Base-by-base conservation (phyloP, 2,329 filamentous ascomycete species). In the Colletotrichum sidae region DNA sequence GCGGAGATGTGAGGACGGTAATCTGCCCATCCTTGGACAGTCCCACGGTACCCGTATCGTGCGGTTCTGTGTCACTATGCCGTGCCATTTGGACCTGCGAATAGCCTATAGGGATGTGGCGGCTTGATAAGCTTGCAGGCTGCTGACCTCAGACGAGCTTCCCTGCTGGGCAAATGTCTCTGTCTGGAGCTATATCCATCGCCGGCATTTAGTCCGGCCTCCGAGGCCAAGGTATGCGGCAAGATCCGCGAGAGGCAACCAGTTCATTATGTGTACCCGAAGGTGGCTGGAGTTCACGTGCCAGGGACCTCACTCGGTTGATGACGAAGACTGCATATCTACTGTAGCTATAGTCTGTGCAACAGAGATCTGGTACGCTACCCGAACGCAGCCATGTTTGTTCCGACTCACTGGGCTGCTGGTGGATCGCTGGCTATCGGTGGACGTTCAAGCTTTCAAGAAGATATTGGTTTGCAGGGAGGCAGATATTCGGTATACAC, bases 101-200 rank as follows among this genome's bases (percentile, higher is more conserved):
- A 25, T 25, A 25, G 25, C 25, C 25, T 25, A 25, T 25, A 25
- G 25, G 25, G 25, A 25, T 25, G 25, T 25, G 25, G 25, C 55
- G 47, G 55, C 6, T 45, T 34, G 3, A 25, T 25, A n/a, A 41
- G 37, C 37, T 25, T 58, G 46, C 38, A 58, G 33, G 55, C 33
- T 41, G 50, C 50, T 53, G 15, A 53, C 35, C 8, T n/a, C 13
- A n/a, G 12, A 8, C 8, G 44, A 41, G 38, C 38, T 46, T 46
- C 12, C 6, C 15, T 46, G 2, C 44, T 2, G 8, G 13, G 12
- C 10, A n/a, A 46, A 46, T 1, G 13, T 25, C 25, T 25, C 12
- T n/a, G 8, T 8, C 44, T n/a, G 10, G 15, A n/a, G 8, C 8
- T 46, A n/a, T 2, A 46, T 8, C 8, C 6, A 11, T 46, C 44